phyloP scores from a whole-genome alignment of 169 alveolate species.

The Toxoplasma gondii region DNA sequence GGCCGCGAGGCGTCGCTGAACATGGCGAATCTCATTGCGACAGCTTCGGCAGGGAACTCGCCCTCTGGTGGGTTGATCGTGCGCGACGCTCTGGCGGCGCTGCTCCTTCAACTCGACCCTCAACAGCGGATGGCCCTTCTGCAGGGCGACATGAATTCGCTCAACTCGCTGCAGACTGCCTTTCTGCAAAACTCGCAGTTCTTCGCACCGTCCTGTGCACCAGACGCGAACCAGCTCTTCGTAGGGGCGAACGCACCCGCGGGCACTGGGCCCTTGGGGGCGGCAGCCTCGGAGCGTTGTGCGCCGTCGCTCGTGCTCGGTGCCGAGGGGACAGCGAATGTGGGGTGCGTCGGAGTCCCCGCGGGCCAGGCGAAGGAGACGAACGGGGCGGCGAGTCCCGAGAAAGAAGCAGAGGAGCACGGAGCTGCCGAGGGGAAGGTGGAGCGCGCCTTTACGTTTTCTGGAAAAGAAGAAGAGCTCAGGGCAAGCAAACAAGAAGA shows the following conservation, averaged over 20 bases:
- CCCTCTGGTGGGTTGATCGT: constrained; percentile 14
- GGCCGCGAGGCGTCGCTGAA: neutral
- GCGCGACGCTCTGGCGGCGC: constrained; percentile 46
- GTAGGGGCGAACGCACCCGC: neutral
- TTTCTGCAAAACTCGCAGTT: neutral
- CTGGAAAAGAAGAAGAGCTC: neutral
- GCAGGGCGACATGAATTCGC: constrained; percentile 16
- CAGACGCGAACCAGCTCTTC: neutral
- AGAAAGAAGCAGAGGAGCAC: neutral
- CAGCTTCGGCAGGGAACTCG: neutral
- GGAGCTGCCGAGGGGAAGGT: neutral
- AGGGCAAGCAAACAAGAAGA: neutral
- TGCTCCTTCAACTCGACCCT: constrained; percentile 18
- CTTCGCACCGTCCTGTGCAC: neutral
- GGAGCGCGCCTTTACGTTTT: neutral
- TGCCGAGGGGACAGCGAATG: neutral
- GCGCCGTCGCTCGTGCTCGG: neutral
- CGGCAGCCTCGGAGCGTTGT: neutral
- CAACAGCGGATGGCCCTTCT: constrained; percentile 2
- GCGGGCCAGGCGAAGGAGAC: no score
- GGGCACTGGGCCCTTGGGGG: neutral
- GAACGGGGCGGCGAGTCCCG: neutral
- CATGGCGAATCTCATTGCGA: neutral
- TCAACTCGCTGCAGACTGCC: neutral
- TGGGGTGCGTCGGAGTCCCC: neutral